phyloP scores from a whole-genome alignment of 2,329 filamentous ascomycete species.

The Cercospora brassicicola region DNA sequence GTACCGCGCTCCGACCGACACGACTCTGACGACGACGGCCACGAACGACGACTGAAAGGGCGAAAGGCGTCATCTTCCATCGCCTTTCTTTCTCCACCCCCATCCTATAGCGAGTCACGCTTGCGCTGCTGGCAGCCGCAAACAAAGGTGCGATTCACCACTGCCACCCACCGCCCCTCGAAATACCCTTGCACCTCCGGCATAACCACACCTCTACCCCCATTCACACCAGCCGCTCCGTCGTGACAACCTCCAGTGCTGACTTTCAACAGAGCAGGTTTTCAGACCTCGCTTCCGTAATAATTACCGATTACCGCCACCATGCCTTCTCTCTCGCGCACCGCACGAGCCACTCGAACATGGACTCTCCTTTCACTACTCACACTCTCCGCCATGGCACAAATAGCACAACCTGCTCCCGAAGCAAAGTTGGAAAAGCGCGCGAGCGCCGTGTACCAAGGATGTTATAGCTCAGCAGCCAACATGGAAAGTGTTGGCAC shows the following conservation, averaged over 20 bases:
- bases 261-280: slow-evolving; percentile 15
- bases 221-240: not conserved
- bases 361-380: slow-evolving; percentile 22
- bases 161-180: slow-evolving; percentile 7
- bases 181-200: slow-evolving; percentile 12
- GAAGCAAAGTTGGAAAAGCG: slow-evolving; percentile 58
- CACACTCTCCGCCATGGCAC: slow-evolving; percentile 22
- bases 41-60: not conserved
- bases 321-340: slow-evolving; percentile 18
- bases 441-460: slow-evolving; percentile 56
- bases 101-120: slow-evolving; percentile 20
- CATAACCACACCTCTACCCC: not conserved
- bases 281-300: slow-evolving; percentile 13
- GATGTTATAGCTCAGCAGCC: slow-evolving; percentile 55
- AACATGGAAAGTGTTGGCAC: slow-evolving; percentile 51
- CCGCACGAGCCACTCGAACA: slow-evolving; percentile 13
- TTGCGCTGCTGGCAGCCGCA: slow-evolving; percentile 30
- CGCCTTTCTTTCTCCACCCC: slow-evolving; percentile 8
- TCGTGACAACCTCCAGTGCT: slow-evolving; percentile 31
- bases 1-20: slow-evolving; percentile 7
- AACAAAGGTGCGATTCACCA: slow-evolving; percentile 24
- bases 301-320: slow-evolving; percentile 37
- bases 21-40: slow-evolving; percentile 1
- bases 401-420: slow-evolving; percentile 57
- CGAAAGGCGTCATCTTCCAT: not conserved